Conservation (phyloP, 805 yeast species). For the Yamadazyma takamatsuzukensis region DNA sequence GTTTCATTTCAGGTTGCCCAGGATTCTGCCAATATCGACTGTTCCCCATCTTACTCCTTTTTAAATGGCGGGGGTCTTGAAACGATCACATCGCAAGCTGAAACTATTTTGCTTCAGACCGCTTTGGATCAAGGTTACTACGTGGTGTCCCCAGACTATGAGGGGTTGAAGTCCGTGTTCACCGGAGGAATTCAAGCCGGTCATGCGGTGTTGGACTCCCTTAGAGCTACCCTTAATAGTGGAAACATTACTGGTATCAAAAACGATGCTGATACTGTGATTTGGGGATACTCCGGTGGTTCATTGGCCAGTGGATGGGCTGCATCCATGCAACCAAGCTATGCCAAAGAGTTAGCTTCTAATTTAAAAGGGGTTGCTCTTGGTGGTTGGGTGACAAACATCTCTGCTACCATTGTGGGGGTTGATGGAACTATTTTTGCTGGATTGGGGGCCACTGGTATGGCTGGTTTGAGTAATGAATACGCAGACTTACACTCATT, state of each 20-base stretch:
- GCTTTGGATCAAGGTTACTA: conserved; percentile 28
- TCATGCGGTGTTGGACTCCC: conserved; percentile 24
- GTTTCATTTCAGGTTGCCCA: conserved; percentile 27
- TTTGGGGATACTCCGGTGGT: conserved; percentile 42
- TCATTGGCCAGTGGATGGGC: conserved; percentile 38
- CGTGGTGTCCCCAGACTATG: conserved; percentile 32
- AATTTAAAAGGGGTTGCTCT: conserved; percentile 28
- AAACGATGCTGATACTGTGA: conserved; percentile 15
- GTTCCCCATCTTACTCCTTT: conserved; percentile 26
- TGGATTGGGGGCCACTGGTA: conserved; percentile 26
- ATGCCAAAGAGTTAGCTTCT: conserved; percentile 29
- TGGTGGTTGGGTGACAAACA: conserved; percentile 35
- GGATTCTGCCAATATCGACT: conserved; percentile 23
- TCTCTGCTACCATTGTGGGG: conserved; percentile 23
- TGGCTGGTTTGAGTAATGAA: conserved; percentile 28
- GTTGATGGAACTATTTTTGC: conserved; percentile 24
- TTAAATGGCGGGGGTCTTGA: conserved; percentile 10
- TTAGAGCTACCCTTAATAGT: conserved; percentile 23
- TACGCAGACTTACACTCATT: conserved; percentile 19
- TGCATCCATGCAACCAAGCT: conserved; percentile 29
- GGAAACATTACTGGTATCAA: conserved; percentile 16
- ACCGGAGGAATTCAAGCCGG: conserved; percentile 28
- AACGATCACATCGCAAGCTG: conserved; percentile 14
- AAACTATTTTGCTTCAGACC: conserved; percentile 15
- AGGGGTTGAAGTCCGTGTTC: conserved; percentile 27